Percentiles rank a stretch among this genome's conserved stretches.
phyloP scores from a whole-genome alignment of 345 rosid species.

The Linum lewisii region DNA sequence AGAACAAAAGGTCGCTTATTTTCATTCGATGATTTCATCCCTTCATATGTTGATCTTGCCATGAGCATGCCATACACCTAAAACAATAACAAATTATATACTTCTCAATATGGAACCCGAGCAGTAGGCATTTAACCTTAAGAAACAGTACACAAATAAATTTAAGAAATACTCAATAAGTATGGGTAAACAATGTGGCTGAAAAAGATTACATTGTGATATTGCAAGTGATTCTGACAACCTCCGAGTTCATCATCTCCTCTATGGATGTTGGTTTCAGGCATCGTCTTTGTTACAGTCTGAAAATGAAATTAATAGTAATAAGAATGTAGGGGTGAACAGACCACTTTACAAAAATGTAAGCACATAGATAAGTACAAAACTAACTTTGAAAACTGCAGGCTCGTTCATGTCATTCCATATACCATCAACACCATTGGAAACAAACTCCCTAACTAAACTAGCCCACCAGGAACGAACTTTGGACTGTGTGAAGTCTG shows the following conservation, averaged over 20 bases:
- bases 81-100: constrained; percentile 5
- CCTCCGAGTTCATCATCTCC: constrained; percentile 86
- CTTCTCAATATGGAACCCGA: neutral
- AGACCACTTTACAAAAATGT: neutral
- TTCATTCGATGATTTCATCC: constrained; percentile 62
- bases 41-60: constrained; percentile 89
- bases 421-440: constrained; percentile 91
- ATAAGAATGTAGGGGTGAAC: neutral
- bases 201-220: constrained; percentile 65
- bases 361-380: constrained; percentile 1
- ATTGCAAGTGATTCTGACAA: constrained; percentile 61
- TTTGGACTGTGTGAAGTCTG: constrained; percentile 71
- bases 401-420: constrained; percentile 99
- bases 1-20: constrained; percentile 84
- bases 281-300: constrained; percentile 89
- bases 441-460: constrained; percentile 61
- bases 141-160: neutral
- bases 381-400: constrained; percentile 64
- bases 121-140: neutral
- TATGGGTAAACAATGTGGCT: constrained; percentile 6
- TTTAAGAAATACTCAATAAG: neutral
- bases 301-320: constrained; percentile 25
- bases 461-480: constrained; percentile 84
- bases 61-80: constrained; percentile 89
- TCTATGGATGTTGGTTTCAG: constrained; percentile 63